Evolutionary conservation across 1,139 yeast genomes (phyloP).

Genomic region (Trichomonascaceae sp.): DNA sequence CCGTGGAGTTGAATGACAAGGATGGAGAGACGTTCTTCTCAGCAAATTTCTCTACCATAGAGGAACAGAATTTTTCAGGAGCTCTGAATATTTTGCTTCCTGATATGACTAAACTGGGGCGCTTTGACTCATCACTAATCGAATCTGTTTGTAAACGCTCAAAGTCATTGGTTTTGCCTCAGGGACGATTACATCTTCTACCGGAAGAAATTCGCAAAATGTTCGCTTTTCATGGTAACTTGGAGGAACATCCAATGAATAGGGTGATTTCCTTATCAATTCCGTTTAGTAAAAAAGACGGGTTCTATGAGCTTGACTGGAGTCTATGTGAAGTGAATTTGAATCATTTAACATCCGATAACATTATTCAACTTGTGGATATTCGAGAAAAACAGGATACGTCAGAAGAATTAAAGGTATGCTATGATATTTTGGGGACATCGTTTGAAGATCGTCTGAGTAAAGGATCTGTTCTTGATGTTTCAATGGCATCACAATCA

Average conservation of each 20-base stretch:
- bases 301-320: not conserved
- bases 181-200: slow-evolving; percentile 5
- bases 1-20: slow-evolving; percentile 9
- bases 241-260: not conserved
- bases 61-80: not conserved
- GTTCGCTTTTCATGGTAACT: not conserved
- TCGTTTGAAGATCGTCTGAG: slow-evolving; percentile 10
- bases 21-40: not conserved
- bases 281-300: not conserved
- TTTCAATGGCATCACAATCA: slow-evolving; percentile 9
- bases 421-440: not conserved
- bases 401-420: not conserved
- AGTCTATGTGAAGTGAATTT: not conserved
- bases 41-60: not conserved
- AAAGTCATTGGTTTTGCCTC: slow-evolving; percentile 7
- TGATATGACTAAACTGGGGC: slow-evolving; percentile 9
- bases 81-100: slow-evolving; percentile 10
- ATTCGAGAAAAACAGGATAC: not conserved
- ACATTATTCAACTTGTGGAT: not conserved
- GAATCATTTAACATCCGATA: not conserved
- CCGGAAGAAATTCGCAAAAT: slow-evolving; percentile 1
- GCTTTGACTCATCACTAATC: not conserved
- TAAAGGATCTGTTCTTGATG: slow-evolving; percentile 14
- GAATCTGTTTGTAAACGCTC: slow-evolving; percentile 6
- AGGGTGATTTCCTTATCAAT: not conserved